Base-by-base conservation (phyloP, 2,329 filamentous ascomycete genomes). In the Podosphaera aphanis region DNA sequence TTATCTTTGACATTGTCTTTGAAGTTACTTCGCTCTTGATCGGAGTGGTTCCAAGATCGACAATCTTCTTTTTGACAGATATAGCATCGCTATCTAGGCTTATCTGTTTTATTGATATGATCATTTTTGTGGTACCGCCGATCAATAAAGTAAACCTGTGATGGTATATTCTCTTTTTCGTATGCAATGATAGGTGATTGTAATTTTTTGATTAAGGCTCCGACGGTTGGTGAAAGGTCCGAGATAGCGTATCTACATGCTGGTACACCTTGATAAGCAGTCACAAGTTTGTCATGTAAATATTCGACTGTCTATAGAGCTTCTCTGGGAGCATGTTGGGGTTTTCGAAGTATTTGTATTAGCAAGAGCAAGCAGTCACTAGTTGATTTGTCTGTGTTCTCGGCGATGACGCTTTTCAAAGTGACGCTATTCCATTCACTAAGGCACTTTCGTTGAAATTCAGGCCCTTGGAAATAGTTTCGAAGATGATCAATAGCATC, bases 221-320 rank as follows among this genome's bases (percentile, higher is more conserved):
- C 36, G 5, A 46, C 15, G 8, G 18, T 25, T 10, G 6, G 11
- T 29, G 23, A 36, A 16, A 23, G 44, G 18, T 46, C 27, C 6
- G 33, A 39, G 10, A 47, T 16, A 11, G 42, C 43, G 20, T 45
- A 45, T 48, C 36, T 20, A 23, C 43, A 48, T 3, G 33, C 33
- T 20, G 46, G 46, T 11, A 33, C 20, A 25, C 46, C 46, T 21
- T 41, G 35, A 18, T 35, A 45, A 4, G 42, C 46, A 16, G 25
- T 48, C 8, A 48, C 18, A 18, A 48, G 8, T 27, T 48, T 48
- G 27, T 45, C 27, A 19, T 25, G 21, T 2, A 48, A 13, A 16
- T 29, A 35, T 5, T 45, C 25, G n/a, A 3, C 18, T 8, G 18
- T 33, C 3, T 23, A 20, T 1, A 47, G 19, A 3, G 15, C 16